phyloP scores from a whole-genome alignment of 225 moss, liverwort and hornwort species.

The Thuidium tamariscinum region DNA sequence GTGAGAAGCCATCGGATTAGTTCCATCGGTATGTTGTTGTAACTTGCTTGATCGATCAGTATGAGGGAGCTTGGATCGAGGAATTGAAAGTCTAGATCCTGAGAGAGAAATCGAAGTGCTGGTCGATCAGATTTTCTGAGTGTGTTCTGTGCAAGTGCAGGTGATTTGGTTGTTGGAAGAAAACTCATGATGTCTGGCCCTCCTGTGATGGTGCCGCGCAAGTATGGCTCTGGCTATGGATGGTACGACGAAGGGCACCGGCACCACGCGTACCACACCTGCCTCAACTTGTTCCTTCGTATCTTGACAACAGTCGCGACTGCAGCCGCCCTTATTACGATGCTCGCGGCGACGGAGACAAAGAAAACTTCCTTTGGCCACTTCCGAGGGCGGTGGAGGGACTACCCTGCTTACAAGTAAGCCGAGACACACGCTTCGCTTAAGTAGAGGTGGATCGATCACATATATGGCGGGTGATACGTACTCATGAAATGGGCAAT shows the following conservation, averaged over 20 bases:
- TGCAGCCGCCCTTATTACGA: conserved; percentile 12
- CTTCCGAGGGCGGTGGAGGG: conserved; percentile 18
- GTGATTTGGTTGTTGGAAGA: not conserved
- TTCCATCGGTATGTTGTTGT: not conserved
- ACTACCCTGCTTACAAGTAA: conserved; percentile 32
- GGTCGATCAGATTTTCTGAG: too few relatives aligned
- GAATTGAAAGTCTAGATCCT: not conserved
- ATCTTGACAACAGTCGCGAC: conserved; percentile 15
- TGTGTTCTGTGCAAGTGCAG: not conserved
- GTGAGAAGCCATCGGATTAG: not conserved
- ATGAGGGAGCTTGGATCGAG: not conserved
- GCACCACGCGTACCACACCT: conserved; percentile 12
- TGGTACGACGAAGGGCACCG: conserved; percentile 7
- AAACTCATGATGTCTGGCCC: not conserved
- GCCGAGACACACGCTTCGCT: not conserved
- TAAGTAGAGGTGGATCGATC: not conserved
- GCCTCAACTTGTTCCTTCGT: conserved; percentile 25
- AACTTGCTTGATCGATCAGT: too few relatives aligned
- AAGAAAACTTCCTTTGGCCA: not conserved
- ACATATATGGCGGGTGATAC: not conserved
- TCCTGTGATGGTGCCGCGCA: conserved; percentile 12
- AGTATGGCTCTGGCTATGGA: not conserved
- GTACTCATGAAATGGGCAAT: not conserved
- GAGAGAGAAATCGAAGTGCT: not conserved
- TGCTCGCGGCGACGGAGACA: conserved; percentile 17